Conservation (phyloP, 148 eudicot genomes). For the Nepenthes gracilis region DNA sequence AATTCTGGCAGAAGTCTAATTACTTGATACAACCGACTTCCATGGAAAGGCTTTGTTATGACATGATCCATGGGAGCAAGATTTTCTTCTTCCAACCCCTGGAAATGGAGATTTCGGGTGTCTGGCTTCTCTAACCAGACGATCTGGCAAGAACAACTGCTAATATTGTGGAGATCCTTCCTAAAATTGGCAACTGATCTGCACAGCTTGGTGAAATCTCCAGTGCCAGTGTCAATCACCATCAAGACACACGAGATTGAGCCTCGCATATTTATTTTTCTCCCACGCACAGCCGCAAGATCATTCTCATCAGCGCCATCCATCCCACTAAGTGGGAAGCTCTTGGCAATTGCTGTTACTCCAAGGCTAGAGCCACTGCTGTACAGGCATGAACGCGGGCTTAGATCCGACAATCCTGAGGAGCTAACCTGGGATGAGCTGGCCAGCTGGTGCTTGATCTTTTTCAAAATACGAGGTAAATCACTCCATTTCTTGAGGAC, state of each 20-base stretch:
- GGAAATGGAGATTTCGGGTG: slow-evolving; percentile 20
- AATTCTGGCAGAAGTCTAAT: slow-evolving; percentile 68
- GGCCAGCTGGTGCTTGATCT: slow-evolving; percentile 16
- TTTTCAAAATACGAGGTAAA: slow-evolving; percentile 33
- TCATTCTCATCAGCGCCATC: slow-evolving; percentile 18
- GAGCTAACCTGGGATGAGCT: slow-evolving; percentile 12
- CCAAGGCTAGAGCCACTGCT: slow-evolving; percentile 2
- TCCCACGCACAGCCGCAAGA: slow-evolving; percentile 4
- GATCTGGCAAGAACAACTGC: slow-evolving; percentile 24
- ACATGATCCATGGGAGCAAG: slow-evolving; percentile 46
- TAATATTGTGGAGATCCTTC: slow-evolving; percentile 19
- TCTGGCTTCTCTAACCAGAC: slow-evolving; percentile 62
- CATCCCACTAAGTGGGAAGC: slow-evolving; percentile 23
- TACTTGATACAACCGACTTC: slow-evolving; percentile 37
- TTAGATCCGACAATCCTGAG: slow-evolving; percentile 10
- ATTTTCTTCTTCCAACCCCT: slow-evolving; percentile 33
- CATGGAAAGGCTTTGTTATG: slow-evolving; percentile 69
- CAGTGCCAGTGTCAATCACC: slow-evolving; percentile 51
- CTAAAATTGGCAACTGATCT: slow-evolving; percentile 53
- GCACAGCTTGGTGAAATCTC: slow-evolving; percentile 33
- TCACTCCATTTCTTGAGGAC: slow-evolving; percentile 24
- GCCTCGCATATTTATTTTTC: slow-evolving; percentile 7
- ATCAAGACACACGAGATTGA: slow-evolving; percentile 25
- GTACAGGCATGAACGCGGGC: slow-evolving; percentile 11
- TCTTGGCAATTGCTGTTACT: slow-evolving; percentile 2